These are phyloP conservation scores for Aspergillus fructus DNA, from an alignment of 2,329 filamentous ascomycete species.

Conservation along the genomic window DNA sequence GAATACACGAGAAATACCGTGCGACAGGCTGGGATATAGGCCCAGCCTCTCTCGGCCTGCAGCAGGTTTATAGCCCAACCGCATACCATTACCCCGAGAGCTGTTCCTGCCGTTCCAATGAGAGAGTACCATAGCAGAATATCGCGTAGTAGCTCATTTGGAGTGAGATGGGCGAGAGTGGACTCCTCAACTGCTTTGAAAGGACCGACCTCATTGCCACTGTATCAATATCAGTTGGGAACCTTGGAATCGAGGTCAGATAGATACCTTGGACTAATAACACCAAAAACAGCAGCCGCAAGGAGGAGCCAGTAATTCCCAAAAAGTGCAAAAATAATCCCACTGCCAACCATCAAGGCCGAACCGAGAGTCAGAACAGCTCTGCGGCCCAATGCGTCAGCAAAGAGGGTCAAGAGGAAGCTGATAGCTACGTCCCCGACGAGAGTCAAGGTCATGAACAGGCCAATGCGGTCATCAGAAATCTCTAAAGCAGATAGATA, in stretches of 20 bases:
- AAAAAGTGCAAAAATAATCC: constrained; percentile 53
- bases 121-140: constrained; percentile 64
- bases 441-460: constrained; percentile 66
- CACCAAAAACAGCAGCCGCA: constrained; percentile 58
- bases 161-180: constrained; percentile 61
- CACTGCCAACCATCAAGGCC: constrained; percentile 58
- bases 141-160: constrained; percentile 55
- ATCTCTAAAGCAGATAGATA: constrained; percentile 59
- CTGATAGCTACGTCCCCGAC: constrained; percentile 61
- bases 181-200: constrained; percentile 68
- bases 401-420: constrained; percentile 58
- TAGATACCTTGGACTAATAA: constrained; percentile 55
- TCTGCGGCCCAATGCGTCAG: constrained; percentile 59
- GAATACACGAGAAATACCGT: constrained; percentile 60
- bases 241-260: background rate
- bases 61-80: constrained; percentile 61
- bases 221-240: constrained; percentile 11
- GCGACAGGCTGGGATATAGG: constrained; percentile 51
- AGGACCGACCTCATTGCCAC: constrained; percentile 65
- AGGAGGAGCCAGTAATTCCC: constrained; percentile 62
- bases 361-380: constrained; percentile 55
- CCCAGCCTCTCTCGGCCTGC: constrained; percentile 45
- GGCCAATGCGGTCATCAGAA: constrained; percentile 58
- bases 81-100: constrained; percentile 58
- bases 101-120: constrained; percentile 58